Evolutionary conservation across 2,329 filamentous ascomycete species (phyloP).

Genomic region (Parastagonospora avenae): DNA sequence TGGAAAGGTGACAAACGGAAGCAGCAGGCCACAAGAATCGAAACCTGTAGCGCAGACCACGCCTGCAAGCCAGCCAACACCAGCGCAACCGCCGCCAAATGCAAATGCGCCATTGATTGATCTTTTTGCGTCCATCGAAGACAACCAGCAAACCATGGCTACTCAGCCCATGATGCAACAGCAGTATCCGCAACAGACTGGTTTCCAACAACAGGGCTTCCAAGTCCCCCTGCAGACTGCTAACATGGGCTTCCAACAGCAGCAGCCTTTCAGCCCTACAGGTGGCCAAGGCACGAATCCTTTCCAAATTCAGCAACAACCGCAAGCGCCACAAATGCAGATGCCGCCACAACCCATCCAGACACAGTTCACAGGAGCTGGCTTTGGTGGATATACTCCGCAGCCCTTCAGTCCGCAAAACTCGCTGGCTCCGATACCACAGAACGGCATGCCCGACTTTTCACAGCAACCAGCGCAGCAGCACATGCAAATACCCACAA

Average conservation of each 20-base stretch:
- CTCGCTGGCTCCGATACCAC: constrained; percentile 55
- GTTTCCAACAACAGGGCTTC: constrained; percentile 28
- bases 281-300: constrained; percentile 76
- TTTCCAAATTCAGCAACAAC: constrained; percentile 75
- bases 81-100: constrained; percentile 21
- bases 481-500: constrained; percentile 35
- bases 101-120: constrained; percentile 40
- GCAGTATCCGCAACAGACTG: constrained; percentile 40
- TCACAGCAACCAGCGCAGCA: constrained; percentile 39
- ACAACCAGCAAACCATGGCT: constrained; percentile 45
- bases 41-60: constrained; percentile 35
- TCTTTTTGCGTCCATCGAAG: constrained; percentile 38
- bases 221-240: constrained; percentile 51
- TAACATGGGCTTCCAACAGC: constrained; percentile 35
- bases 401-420: constrained; percentile 59
- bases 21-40: constrained; percentile 45
- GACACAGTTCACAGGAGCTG: constrained; percentile 71
- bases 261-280: constrained; percentile 61
- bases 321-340: constrained; percentile 17
- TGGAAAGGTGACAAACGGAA: constrained; percentile 47
- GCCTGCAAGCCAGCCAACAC: constrained; percentile 26
- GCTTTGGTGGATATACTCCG: constrained; percentile 80
- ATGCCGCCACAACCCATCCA: constrained; percentile 57
- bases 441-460: constrained; percentile 55
- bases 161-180: constrained; percentile 41